These are phyloP conservation scores for Calocybe gangraenosa DNA, from an alignment of 768 basidiomycete species.

Conservation along the genomic window DNA sequence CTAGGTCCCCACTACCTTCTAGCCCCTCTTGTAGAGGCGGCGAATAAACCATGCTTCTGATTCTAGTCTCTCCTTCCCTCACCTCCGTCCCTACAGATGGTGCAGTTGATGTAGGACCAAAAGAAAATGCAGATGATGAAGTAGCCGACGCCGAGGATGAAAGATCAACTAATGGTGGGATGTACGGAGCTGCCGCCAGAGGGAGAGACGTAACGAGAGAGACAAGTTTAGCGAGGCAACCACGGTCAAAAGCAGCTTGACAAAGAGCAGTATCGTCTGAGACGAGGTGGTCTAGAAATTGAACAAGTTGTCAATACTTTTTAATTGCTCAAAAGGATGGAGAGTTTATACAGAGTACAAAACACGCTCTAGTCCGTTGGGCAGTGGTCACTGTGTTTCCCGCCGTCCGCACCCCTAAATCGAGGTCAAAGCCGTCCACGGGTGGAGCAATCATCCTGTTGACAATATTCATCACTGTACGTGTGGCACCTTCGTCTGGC, in stretches of 20 bases:
- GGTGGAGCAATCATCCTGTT: too few relatives aligned
- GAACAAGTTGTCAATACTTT: background rate
- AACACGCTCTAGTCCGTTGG: conserved; percentile 45
- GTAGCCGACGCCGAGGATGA: too few relatives aligned
- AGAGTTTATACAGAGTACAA: conserved; percentile 61
- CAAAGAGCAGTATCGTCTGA: conserved; percentile 67
- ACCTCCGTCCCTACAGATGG: background rate
- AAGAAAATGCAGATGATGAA: too few relatives aligned
- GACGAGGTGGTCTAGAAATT: conserved; percentile 58
- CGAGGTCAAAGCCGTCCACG: conserved; percentile 39
- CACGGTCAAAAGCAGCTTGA: conserved; percentile 65
- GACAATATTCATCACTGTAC: conserved; percentile 67
- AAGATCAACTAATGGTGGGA: too few relatives aligned
- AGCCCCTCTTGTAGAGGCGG: too few relatives aligned
- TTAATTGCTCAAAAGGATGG: too few relatives aligned
- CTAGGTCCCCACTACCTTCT: conserved; percentile 39
- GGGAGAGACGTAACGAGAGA: conserved; percentile 50
- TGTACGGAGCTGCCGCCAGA: conserved; percentile 23
- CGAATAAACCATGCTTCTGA: background rate
- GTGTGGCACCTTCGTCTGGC: conserved; percentile 33
- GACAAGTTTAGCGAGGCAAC: conserved; percentile 54
- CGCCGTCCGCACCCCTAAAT: background rate
- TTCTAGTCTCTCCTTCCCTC: background rate
- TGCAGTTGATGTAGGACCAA: too few relatives aligned
- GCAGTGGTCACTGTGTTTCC: background rate